These are phyloP conservation scores for Goffeauzyma gilvescens DNA, from an alignment of 768 basidiomycete genomes.

Conservation along the genomic window DNA sequence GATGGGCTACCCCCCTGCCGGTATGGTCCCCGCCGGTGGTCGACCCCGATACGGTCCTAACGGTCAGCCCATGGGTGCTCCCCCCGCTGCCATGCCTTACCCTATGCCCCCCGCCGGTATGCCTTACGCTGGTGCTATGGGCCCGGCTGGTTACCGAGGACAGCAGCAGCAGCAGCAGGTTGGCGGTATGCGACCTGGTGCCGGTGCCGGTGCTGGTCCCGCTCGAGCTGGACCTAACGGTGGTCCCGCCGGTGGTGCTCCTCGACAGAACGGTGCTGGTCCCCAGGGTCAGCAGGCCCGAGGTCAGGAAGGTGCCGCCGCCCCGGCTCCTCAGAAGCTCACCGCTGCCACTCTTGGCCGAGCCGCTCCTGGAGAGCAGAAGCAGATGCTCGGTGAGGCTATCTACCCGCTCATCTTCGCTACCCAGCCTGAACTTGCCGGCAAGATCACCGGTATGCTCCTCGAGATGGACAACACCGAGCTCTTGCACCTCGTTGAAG, in stretches of 20 bases:
- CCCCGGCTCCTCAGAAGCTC: constrained; percentile 31
- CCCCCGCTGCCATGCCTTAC: constrained; percentile 52
- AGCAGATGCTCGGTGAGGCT: constrained; percentile 95
- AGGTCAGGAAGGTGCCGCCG: constrained; percentile 20
- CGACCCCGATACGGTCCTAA: constrained; percentile 48
- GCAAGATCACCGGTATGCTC: constrained; percentile 97
- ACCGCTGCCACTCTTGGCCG: constrained; percentile 45
- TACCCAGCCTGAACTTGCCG: constrained; percentile 76
- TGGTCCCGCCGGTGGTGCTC: constrained; percentile 32
- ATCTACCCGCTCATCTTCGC: constrained; percentile 74
- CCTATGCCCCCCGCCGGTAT: constrained; percentile 27
- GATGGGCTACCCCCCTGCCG: constrained; percentile 52
- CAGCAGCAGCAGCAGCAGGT: constrained; percentile 10
- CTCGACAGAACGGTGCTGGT: constrained; percentile 33
- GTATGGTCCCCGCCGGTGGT: constrained; percentile 39
- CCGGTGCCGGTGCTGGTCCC: constrained; percentile 35
- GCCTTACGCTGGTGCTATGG: constrained; percentile 17
- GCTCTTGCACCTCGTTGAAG: constrained; percentile 70
- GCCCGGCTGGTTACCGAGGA: constrained; percentile 19
- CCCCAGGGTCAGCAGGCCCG: constrained; percentile 33
- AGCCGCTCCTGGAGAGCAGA: constrained; percentile 64
- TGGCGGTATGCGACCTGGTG: constrained; percentile 16
- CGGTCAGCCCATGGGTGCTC: constrained; percentile 41
- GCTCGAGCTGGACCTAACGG: constrained; percentile 38
- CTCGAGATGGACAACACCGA: constrained; percentile 97